Base-by-base conservation (phyloP, 2,329 filamentous ascomycete species). In the Pyrenochaeta sp. region DNA sequence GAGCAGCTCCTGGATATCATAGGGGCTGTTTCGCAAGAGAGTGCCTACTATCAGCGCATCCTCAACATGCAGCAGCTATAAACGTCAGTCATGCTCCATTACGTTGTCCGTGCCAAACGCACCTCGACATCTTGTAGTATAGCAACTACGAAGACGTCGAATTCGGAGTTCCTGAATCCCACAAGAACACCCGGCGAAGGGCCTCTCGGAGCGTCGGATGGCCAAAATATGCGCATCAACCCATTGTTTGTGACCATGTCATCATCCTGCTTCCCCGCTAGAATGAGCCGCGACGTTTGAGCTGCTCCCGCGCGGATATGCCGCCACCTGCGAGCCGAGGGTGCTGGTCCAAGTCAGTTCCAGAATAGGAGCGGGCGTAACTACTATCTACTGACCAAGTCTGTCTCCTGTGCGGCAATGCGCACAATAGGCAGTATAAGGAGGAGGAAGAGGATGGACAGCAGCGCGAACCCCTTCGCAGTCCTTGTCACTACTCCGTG, bases 161-260 rank as follows among this genome's bases (percentile, higher is more conserved):
- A 81, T 42, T 89, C 88, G 32, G 94, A 97, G 76, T 99, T 99
- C 69, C 90, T 87, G 92, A 94, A 99, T 70, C 95, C 95, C 41
- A 99, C 90, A 61, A 99, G 87, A 56, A 97, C 90, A 39, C 94
- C 95, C 36, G 91, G 86, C 75, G 83, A 84, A 49, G 85, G 83
- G 70, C 91, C 87, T 79, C 83, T 85, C 48, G 86, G 85, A 71
- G 94, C 86, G 79, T 96, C 93, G 71, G 90, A 90, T 69, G 95
- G 96, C 95, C 95, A 99, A 81, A 99, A 98, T 81, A 99, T 88
- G 82, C 95, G 92, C 88, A 98, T 92, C 82, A 98, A 83, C 72
- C 91, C 93, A 91, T 95, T 84, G 68, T 80, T 80, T 78, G 81
- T 80, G 76, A 85, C 81, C 85, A 88, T 88, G 75, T 82, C 86